phyloP scores from a whole-genome alignment of 2,329 filamentous ascomycete genomes.

The Aspergillus persii region DNA sequence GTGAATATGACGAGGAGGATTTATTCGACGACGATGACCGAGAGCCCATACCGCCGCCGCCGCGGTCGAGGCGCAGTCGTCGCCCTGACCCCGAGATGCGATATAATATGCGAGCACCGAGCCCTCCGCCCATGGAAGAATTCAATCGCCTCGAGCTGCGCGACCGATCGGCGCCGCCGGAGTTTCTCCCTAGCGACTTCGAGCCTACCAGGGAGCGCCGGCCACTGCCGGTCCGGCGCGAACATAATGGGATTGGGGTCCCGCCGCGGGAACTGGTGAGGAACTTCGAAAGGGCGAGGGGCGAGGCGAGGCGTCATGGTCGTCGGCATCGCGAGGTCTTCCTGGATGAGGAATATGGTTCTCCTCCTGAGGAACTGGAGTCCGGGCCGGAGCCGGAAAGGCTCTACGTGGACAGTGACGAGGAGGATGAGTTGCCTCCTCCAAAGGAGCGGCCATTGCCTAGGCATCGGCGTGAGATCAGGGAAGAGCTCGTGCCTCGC shows the following conservation, averaged over 20 bases:
- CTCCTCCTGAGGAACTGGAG: slow-evolving; percentile 8
- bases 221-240: slow-evolving; percentile 14
- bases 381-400: slow-evolving; percentile 1
- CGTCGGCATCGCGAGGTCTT: background rate
- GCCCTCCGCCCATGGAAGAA: slow-evolving; percentile 42
- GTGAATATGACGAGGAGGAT: slow-evolving; percentile 28
- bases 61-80: slow-evolving; percentile 24
- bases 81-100: slow-evolving; percentile 27
- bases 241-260: slow-evolving; percentile 29
- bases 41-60: slow-evolving; percentile 23
- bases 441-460: slow-evolving; percentile 7
- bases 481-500: slow-evolving; percentile 6
- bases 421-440: slow-evolving; percentile 11
- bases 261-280: slow-evolving; percentile 8
- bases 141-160: slow-evolving; percentile 29
- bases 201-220: slow-evolving; percentile 22
- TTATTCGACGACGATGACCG: slow-evolving; percentile 29
- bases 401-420: slow-evolving; percentile 15
- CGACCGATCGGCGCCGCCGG: slow-evolving; percentile 24
- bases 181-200: slow-evolving; percentile 32
- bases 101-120: slow-evolving; percentile 31
- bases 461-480: slow-evolving; percentile 1
- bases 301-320: background rate
- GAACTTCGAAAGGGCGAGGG: slow-evolving; percentile 1
- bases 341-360: slow-evolving; percentile 10